Evolutionary conservation across 2,329 filamentous ascomycete species (phyloP).

Genomic region (Diaporthe amygdali): DNA sequence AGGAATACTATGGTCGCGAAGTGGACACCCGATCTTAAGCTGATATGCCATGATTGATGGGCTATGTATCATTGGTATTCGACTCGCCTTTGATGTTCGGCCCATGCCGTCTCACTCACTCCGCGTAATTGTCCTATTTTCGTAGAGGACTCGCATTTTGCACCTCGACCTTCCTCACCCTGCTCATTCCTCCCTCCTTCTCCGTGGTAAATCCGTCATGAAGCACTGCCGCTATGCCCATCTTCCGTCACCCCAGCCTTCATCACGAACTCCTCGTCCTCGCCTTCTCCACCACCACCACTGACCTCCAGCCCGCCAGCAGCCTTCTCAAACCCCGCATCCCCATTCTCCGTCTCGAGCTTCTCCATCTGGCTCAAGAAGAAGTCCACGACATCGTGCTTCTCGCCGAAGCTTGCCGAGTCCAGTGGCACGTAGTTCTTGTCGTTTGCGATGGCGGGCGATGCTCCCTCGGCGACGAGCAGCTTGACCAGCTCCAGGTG

Average conservation of each 20-base stretch:
- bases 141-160: not conserved
- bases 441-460: constrained; percentile 79
- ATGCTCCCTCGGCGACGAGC: constrained; percentile 77
- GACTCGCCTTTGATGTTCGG: not conserved
- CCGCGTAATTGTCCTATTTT: not conserved
- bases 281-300: constrained; percentile 32
- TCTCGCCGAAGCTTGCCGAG: constrained; percentile 73
- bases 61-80: not conserved
- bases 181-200: not conserved
- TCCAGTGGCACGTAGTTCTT: constrained; percentile 83
- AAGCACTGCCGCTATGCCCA: not conserved
- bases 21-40: no score
- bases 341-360: constrained; percentile 53
- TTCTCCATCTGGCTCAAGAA: constrained; percentile 56
- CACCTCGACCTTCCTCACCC: not conserved
- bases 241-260: not conserved
- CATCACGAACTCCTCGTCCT: constrained; percentile 25
- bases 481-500: constrained; percentile 81
- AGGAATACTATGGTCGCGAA: no score
- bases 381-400: constrained; percentile 68
- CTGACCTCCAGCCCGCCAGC: constrained; percentile 45
- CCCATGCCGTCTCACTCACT: not conserved
- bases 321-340: constrained; percentile 45
- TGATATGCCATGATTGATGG: not conserved
- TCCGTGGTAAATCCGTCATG: not conserved